Evolutionary conservation across 805 yeast species (phyloP).

Genomic region (Kluyveromyces starmeri): DNA sequence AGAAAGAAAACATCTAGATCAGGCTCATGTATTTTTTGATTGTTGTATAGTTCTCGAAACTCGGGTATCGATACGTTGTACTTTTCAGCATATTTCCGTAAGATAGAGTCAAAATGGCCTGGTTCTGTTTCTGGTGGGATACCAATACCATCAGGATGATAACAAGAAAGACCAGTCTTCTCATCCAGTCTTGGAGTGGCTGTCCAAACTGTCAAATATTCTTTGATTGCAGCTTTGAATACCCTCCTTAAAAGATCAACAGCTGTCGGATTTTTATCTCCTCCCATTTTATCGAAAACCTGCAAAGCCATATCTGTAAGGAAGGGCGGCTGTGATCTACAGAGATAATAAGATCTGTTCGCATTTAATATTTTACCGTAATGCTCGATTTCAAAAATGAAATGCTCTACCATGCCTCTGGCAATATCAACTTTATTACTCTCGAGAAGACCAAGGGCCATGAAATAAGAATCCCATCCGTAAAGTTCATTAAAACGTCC

Average conservation of each 20-base stretch:
- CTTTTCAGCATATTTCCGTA: slow-evolving; percentile 61
- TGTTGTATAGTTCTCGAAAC: slow-evolving; percentile 62
- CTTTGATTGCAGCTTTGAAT: slow-evolving; percentile 72
- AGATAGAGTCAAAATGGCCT: slow-evolving; percentile 69
- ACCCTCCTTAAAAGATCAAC: slow-evolving; percentile 57
- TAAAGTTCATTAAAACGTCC: slow-evolving; percentile 94
- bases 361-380: slow-evolving; percentile 94
- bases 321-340: slow-evolving; percentile 95
- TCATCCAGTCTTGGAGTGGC: slow-evolving; percentile 63
- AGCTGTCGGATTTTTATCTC: slow-evolving; percentile 39
- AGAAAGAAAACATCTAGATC: slow-evolving; percentile 79
- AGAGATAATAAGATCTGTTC: slow-evolving; percentile 80
- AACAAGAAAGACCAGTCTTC: slow-evolving; percentile 73
- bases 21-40: slow-evolving; percentile 59
- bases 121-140: slow-evolving; percentile 95
- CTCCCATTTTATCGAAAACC: slow-evolving; percentile 52
- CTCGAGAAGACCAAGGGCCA: slow-evolving; percentile 68
- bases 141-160: slow-evolving; percentile 86
- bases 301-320: slow-evolving; percentile 83
- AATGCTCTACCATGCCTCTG: slow-evolving; percentile 85
- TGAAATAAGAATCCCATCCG: slow-evolving; percentile 98
- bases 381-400: slow-evolving; percentile 78
- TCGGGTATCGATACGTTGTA: slow-evolving; percentile 48
- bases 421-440: slow-evolving; percentile 64
- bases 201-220: slow-evolving; percentile 77